Evolutionary conservation across 2,329 filamentous ascomycete species (phyloP).

Genomic region (Alternaria viburni): DNA sequence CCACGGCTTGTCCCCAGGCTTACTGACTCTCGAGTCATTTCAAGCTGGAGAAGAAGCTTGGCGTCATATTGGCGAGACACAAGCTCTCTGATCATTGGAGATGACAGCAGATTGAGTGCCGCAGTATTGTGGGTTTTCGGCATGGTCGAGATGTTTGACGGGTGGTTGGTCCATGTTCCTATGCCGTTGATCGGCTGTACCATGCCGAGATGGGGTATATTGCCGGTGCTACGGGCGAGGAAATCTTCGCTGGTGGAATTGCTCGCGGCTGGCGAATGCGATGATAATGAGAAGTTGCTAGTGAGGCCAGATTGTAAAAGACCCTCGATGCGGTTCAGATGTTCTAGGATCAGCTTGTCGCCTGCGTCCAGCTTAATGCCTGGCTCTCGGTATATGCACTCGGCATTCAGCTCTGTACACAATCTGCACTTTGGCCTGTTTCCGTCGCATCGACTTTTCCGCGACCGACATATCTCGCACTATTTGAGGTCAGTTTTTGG

Average conservation of each 20-base stretch:
- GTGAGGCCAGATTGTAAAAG: conserved; percentile 74
- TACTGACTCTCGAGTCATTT: conserved; percentile 80
- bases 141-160: conserved; percentile 80
- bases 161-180: conserved; percentile 71
- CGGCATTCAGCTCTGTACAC: conserved; percentile 79
- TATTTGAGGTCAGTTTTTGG: conserved; percentile 48
- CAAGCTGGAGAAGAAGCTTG: conserved; percentile 79
- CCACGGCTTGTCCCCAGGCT: conserved; percentile 64
- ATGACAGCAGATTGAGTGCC: conserved; percentile 77
- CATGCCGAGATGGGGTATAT: conserved; percentile 45
- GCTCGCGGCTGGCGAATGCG: conserved; percentile 59
- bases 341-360: conserved; percentile 84
- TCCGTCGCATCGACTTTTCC: conserved; percentile 81
- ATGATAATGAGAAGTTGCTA: conserved; percentile 62
- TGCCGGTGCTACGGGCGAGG: conserved; percentile 46
- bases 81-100: conserved; percentile 79
- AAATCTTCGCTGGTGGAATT: conserved; percentile 55
- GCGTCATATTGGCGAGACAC: conserved; percentile 80
- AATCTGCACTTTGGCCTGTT: conserved; percentile 84
- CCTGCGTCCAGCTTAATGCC: conserved; percentile 87
- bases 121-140: conserved; percentile 84
- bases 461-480: conserved; percentile 82
- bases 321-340: conserved; percentile 76
- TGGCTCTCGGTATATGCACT: conserved; percentile 84
- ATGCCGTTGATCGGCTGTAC: conserved; percentile 61